Percentiles rank a stretch among this genome's conserved stretches.
These are phyloP conservation scores for Clarkia xantiana DNA, from an alignment of 345 rosid species.

Conservation along the genomic window DNA sequence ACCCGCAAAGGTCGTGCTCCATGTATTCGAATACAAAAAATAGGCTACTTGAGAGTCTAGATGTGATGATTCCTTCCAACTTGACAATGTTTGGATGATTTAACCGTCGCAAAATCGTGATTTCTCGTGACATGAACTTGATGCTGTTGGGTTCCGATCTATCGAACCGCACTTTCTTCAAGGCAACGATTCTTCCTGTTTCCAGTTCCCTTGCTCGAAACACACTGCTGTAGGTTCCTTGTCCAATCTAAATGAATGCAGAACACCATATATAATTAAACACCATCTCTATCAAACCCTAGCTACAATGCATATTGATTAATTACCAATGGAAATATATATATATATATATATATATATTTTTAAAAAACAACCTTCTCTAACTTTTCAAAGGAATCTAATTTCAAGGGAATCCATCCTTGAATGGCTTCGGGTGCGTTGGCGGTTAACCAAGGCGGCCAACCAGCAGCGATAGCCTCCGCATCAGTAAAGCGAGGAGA, in stretches of 20 bases:
- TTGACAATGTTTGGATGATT: slow-evolving; percentile 31
- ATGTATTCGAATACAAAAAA: slow-evolving; percentile 27
- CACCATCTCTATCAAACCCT: not conserved
- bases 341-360: no score
- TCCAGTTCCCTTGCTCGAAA: slow-evolving; percentile 28
- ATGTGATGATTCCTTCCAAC: slow-evolving; percentile 28
- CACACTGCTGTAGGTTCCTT: slow-evolving; percentile 35
- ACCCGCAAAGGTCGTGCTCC: slow-evolving; percentile 34
- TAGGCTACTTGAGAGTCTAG: slow-evolving; percentile 24
- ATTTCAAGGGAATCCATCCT: slow-evolving; percentile 28
- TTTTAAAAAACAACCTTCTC: slow-evolving; percentile 25
- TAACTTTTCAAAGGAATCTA: slow-evolving; percentile 30
- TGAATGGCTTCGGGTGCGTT: slow-evolving; percentile 28
- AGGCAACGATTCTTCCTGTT: slow-evolving; percentile 22
- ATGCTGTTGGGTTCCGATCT: slow-evolving; percentile 31
- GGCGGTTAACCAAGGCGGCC: slow-evolving; percentile 33
- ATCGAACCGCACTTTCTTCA: slow-evolving; percentile 32
- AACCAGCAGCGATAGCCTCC: slow-evolving; percentile 15
- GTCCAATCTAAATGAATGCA: slow-evolving; percentile 21
- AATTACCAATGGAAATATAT: no score
- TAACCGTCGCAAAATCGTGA: slow-evolving; percentile 20
- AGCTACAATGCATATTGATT: no score
- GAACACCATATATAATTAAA: not conserved
- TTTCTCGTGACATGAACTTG: slow-evolving; percentile 33
- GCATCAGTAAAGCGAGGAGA: no score